Evolutionary conservation across 345 rosid species (phyloP).

Genomic region (Aethionema arabicum): DNA sequence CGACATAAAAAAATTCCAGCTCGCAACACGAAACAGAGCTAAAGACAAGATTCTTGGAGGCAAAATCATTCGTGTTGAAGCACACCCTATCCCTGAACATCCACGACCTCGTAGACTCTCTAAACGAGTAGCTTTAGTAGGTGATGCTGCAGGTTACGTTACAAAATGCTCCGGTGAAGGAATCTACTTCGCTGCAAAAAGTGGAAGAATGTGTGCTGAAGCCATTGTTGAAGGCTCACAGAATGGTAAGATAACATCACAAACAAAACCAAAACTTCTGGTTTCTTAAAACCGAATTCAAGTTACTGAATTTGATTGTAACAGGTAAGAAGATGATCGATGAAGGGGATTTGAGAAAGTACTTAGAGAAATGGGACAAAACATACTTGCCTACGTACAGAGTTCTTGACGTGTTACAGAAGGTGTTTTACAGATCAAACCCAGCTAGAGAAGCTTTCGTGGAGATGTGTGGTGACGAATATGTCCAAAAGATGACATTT

Average conservation of each 20-base stretch:
- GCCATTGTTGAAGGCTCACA: slow-evolving; percentile 83
- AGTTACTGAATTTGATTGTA: neutral
- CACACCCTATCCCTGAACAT: slow-evolving; percentile 90
- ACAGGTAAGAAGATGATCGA: slow-evolving; percentile 73
- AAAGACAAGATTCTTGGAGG: slow-evolving; percentile 89
- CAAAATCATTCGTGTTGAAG: slow-evolving; percentile 86
- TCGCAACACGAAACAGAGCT: slow-evolving; percentile 81
- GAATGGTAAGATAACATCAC: slow-evolving; percentile 46
- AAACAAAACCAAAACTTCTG: neutral
- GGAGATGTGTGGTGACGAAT: slow-evolving; percentile 87
- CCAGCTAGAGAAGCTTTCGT: slow-evolving; percentile 94
- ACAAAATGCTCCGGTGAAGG: slow-evolving; percentile 94
- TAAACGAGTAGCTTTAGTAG: slow-evolving; percentile 72
- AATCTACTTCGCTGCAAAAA: slow-evolving; percentile 89
- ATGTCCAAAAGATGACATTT: slow-evolving; percentile 95
- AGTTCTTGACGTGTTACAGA: slow-evolving; percentile 82
- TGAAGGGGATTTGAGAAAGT: slow-evolving; percentile 82
- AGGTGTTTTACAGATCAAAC: slow-evolving; percentile 82
- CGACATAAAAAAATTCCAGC: slow-evolving; percentile 89
- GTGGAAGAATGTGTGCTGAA: slow-evolving; percentile 95
- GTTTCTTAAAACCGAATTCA: neutral
- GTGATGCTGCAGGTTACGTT: slow-evolving; percentile 93
- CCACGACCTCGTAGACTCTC: slow-evolving; percentile 73
- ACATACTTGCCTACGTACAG: slow-evolving; percentile 93
- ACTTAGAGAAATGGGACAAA: slow-evolving; percentile 96